A percentile compares a stretch with the other conserved stretches of the same genome.
These are phyloP conservation scores for Pneumocystis jirovecii DNA, from an alignment of 1,139 yeast species.

Conservation along the genomic window DNA sequence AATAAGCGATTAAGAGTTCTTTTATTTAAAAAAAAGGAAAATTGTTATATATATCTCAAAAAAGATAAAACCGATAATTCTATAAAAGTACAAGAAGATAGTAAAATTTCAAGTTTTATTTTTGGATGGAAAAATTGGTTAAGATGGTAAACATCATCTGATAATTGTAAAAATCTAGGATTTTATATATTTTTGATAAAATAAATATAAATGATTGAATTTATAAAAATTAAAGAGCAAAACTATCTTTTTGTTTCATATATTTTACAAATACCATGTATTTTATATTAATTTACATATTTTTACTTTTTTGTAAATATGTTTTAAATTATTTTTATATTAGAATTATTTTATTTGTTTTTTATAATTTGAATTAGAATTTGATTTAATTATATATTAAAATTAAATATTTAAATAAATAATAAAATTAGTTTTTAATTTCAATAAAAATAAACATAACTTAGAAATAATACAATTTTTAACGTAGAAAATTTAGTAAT, in stretches of 20 bases:
- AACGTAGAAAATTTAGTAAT: background rate
- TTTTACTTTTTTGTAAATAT: background rate
- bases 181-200: background rate
- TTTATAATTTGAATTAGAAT: too few species aligned
- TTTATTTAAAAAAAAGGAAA: background rate
- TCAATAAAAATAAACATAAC: too few species aligned
- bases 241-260: background rate
- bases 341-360: too few species aligned
- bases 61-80: background rate
- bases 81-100: background rate
- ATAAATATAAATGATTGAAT: background rate
- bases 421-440: too few species aligned
- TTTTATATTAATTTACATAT: background rate
- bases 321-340: background rate
- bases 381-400: too few species aligned
- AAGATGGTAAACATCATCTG: background rate
- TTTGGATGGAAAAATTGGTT: background rate
- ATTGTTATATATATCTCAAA: background rate
- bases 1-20: background rate
- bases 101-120: background rate
- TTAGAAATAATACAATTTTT: background rate
- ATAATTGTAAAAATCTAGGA: background rate
- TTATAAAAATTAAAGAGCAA: background rate
- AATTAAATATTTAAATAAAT: too few species aligned
- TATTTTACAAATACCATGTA: background rate